Base-by-base conservation (phyloP, 177 flowering plant species). In the Telopea speciosissima region DNA sequence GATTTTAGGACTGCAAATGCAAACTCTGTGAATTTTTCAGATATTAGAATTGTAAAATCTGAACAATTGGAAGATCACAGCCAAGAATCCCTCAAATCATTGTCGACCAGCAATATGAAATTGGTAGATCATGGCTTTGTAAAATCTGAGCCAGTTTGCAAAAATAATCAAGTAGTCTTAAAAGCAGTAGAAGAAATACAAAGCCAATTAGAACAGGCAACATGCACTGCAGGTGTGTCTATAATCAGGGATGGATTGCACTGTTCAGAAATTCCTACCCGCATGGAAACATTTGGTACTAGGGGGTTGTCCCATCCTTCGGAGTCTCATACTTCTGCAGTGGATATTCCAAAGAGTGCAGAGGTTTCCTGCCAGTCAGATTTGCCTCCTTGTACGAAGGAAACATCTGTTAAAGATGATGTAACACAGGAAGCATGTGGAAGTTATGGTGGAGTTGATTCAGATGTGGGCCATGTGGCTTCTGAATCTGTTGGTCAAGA, bases 71-170 rank as follows among this genome's bases (percentile, higher is more conserved):
- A 58, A 16, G 22, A n/a, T 21, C 19, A 54, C 59, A 19, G 23
- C 22, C n/a, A 45, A 11, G 79, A 70, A 75, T 17, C 69, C 59
- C 24, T 40, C 1, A 65, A 70, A 10, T 61, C 62, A 13, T 52
- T 64, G 23, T 63, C 59, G 67, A 13, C 19, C n/a, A n/a, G 72
- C 36, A 63, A 59, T 22, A n/a, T 60, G 44, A 79, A 70, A 36
- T 66, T 67, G 49, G 62, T 68, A 36, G 78, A 72, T 31, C 58
- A 49, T 28, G 68, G 62, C 36, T 63, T 69, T 24, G 66, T 87
- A 63, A 85, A 85, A 75, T 74, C 80, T 71, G 89, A 87, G 79
- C 75, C 81, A 58, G 42, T 54, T 68, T 66, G 54, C 31, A 79
- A 49, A 23, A 49, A 23, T 71, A 59, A 44, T 33, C 66, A 59